Percentiles rank a stretch among this genome's conserved stretches.
Conservation (phyloP, 192 early-diverging fungal species). For the Backusella morwellensis region DNA sequence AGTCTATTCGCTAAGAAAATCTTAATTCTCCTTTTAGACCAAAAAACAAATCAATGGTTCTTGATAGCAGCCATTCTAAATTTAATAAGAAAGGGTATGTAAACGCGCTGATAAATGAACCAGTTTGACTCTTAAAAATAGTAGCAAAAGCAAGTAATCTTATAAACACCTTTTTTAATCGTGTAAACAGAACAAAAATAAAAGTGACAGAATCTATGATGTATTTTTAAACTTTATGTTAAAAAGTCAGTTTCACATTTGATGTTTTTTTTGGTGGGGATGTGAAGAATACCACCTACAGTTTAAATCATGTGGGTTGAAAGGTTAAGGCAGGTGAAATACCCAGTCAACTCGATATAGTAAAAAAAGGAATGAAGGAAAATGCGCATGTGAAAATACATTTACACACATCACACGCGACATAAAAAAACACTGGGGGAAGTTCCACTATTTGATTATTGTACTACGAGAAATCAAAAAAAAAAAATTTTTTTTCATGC, state of each 20-base stretch:
- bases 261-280: neutral
- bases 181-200: neutral
- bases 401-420: neutral
- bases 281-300: neutral
- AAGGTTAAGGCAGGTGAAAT: neutral
- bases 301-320: neutral
- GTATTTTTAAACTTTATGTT: neutral
- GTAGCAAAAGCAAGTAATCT: neutral
- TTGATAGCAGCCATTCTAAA: neutral
- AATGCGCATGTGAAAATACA: neutral
- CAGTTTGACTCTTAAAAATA: neutral
- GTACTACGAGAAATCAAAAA: neutral
- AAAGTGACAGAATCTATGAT: neutral
- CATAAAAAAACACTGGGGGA: neutral
- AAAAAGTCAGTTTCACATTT: neutral
- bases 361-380: constrained; percentile 3
- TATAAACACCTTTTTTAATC: neutral
- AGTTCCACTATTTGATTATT: neutral
- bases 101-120: neutral
- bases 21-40: neutral
- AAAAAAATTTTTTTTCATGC: neutral
- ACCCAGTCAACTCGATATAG: neutral
- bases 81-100: neutral
- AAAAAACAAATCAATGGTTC: neutral
- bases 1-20: neutral